Percentiles rank a stretch among this genome's conserved stretches.
These are phyloP conservation scores for Boletus tylopilopsis DNA, from an alignment of 768 basidiomycete genomes.

Conservation along the genomic window DNA sequence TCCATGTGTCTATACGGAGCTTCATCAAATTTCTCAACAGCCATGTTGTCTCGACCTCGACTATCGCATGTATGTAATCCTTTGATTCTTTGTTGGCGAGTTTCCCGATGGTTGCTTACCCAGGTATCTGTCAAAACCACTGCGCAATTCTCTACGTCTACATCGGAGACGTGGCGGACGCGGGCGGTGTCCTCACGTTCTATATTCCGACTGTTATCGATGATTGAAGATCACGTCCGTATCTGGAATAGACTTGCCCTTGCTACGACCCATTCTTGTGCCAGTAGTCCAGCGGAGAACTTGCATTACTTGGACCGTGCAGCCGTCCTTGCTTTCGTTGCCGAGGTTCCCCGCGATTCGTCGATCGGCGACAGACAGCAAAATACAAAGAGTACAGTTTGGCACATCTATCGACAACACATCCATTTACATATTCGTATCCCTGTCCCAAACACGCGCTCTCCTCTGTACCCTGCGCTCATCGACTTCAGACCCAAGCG, in stretches of 20 bases:
- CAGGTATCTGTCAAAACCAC: conserved; percentile 79
- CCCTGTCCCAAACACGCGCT: neutral
- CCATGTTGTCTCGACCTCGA: conserved; percentile 77
- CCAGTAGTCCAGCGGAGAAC: neutral
- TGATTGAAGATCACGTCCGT: conserved; percentile 30
- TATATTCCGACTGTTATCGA: conserved; percentile 80
- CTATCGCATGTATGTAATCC: conserved; percentile 72
- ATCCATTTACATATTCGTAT: conserved; percentile 12
- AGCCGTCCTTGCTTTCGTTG: no score
- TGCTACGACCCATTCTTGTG: neutral
- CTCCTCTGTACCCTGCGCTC: no score
- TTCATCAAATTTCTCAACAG: conserved; percentile 80
- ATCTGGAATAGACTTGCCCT: neutral
- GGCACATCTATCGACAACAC: conserved; percentile 6
- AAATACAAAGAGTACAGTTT: conserved; percentile 2
- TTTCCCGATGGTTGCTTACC: neutral
- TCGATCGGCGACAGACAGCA: no score
- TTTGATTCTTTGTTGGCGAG: neutral
- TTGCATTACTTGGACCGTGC: no score
- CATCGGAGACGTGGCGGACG: conserved; percentile 73
- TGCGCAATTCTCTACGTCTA: conserved; percentile 89
- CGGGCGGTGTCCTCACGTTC: conserved; percentile 83
- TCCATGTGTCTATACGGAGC: conserved; percentile 67
- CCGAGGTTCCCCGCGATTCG: no score
- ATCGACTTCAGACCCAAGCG: conserved; percentile 35